Evolutionary conservation across 2,329 filamentous ascomycete species (phyloP).

Genomic region (Clonostachys rhizophaga): DNA sequence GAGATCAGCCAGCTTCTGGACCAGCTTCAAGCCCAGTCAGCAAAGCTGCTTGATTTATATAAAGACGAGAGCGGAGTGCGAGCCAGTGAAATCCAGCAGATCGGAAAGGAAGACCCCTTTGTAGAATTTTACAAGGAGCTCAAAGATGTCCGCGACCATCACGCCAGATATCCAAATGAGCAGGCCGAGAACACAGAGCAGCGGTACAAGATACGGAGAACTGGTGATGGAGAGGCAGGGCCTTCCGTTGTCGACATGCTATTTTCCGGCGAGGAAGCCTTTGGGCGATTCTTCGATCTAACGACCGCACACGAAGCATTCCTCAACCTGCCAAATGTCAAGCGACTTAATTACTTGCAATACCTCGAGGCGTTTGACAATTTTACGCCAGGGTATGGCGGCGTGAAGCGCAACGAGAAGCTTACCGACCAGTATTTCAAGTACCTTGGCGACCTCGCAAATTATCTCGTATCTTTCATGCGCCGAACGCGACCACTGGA

Average conservation of each 20-base stretch:
- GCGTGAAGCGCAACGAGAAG: constrained; percentile 77
- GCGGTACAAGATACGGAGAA: constrained; percentile 72
- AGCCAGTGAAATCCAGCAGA: constrained; percentile 75
- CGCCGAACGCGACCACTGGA: constrained; percentile 80
- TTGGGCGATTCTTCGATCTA: constrained; percentile 88
- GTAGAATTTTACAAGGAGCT: constrained; percentile 89
- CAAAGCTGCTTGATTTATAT: constrained; percentile 78
- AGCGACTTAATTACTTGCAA: constrained; percentile 83
- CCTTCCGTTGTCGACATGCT: constrained; percentile 76
- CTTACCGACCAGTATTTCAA: constrained; percentile 88
- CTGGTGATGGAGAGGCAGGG: constrained; percentile 57
- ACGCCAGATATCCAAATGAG: constrained; percentile 88
- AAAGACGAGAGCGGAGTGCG: constrained; percentile 69
- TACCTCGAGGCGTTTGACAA: constrained; percentile 89
- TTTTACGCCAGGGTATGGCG: constrained; percentile 69
- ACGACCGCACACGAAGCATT: constrained; percentile 81
- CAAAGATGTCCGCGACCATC: constrained; percentile 77
- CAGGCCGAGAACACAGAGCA: constrained; percentile 92
- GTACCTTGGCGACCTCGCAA: constrained; percentile 75
- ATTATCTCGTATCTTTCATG: constrained; percentile 87
- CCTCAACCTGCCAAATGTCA: constrained; percentile 82
- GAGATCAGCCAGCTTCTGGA: constrained; percentile 82
- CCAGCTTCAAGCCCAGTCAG: constrained; percentile 83
- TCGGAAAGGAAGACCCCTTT: constrained; percentile 82
- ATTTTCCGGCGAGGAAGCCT: constrained; percentile 94